Base-by-base conservation (phyloP, 1,139 yeast species). In the Debaryomyces sp. region DNA sequence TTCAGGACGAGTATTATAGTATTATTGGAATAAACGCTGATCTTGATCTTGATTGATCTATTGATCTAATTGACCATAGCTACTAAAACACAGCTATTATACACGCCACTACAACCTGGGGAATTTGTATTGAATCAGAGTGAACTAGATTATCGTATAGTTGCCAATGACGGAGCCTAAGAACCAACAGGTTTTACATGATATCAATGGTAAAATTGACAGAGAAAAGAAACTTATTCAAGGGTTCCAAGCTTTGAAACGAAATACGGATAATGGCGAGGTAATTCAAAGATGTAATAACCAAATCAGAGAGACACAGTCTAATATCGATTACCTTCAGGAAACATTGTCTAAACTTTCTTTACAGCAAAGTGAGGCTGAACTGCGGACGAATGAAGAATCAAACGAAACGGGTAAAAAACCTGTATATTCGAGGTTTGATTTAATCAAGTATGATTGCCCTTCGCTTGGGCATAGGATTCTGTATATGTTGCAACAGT, bases 401-500 rank as follows among this genome's bases (percentile, higher is more conserved):
- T 33, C 38, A 17, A 10, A 35, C n/a, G 47, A 43, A 44, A 21
- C 57, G 15, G 27, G 57, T 49, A 53, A 60, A 12, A 64, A 70
- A 43, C 84, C 85, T 1, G 60, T 73, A 12, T 82, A 80, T 60
- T 81, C 92, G 0, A 75, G 89, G 33, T 72, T 92, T 58, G 99
- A 94, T 65, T 74, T 94, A 52, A 80, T 90, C 64, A 91, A 91
- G 60, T 91, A 90, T 63, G 97, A 94, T 60, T 89, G 97, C 58
- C 97, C 97, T 0, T 89, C 96, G 1, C 73, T 94, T 58, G 97
- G 97, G n/a, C 97, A 94, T 60, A 82, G 95, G 55, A 94, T 94
- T 60, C 97, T 90, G 67, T 86, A 89, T 60, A 92, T 94, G 98
- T 78, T 94, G 49, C 97, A 91, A 68, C 96, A 91, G 66, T 76